phyloP scores from a whole-genome alignment of 2,329 filamentous ascomycete genomes.

The Colletotrichum simmondsii region DNA sequence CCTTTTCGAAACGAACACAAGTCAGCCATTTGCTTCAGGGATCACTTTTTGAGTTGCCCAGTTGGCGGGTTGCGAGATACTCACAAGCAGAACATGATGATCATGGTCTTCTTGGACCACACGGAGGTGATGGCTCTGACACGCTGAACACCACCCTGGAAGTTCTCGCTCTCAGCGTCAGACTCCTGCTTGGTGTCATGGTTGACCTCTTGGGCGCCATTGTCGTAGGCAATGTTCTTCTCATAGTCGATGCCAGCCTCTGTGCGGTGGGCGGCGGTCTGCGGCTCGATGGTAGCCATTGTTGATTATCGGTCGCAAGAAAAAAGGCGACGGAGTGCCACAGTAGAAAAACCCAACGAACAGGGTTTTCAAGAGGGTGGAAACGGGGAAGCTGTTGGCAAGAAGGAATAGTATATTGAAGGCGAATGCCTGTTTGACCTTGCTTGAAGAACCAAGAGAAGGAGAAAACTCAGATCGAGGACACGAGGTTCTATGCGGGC shows the following conservation, averaged over 20 bases:
- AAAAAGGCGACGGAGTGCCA: conserved; percentile 5
- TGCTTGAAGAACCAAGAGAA: conserved; percentile 20
- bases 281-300: conserved; percentile 22
- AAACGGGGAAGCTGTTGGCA: not conserved
- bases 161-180: conserved; percentile 40
- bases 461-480: not conserved
- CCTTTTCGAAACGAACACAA: conserved; percentile 36
- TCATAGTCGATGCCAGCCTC: conserved; percentile 20
- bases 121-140: conserved; percentile 44
- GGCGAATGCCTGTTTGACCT: conserved; percentile 28
- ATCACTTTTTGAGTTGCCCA: not conserved
- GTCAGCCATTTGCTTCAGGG: not conserved
- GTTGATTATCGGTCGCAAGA: not conserved
- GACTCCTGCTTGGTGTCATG: conserved; percentile 11
- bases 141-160: conserved; percentile 51
- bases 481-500: conserved; percentile 3
- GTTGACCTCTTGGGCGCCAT: conserved; percentile 24
- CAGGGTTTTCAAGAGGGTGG: not conserved
- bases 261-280: not conserved
- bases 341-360: conserved; percentile 7
- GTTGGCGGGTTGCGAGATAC: conserved; percentile 20
- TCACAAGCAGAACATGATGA: conserved; percentile 52
- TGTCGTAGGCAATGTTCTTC: conserved; percentile 19
- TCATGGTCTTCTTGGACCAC: conserved; percentile 48
- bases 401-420: conserved; percentile 19